Percentiles rank a stretch among this genome's conserved stretches.
These are phyloP conservation scores for Neonectria magnoliae DNA, from an alignment of 2,329 filamentous ascomycete species.

Conservation along the genomic window DNA sequence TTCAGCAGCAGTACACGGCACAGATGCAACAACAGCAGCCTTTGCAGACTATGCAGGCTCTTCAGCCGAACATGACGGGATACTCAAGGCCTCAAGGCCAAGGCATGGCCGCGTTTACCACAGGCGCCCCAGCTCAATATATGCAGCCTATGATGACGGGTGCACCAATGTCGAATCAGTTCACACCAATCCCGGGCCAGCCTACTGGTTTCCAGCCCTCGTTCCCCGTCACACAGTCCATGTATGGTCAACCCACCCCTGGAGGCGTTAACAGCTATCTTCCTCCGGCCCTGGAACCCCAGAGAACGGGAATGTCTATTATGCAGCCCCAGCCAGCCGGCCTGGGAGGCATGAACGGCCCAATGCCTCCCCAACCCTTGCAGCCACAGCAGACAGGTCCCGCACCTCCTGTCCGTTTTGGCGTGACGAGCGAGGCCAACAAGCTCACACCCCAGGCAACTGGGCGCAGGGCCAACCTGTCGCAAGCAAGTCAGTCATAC, in stretches of 20 bases:
- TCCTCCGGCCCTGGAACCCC: conserved; percentile 68
- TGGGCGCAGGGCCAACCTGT: conserved; percentile 87
- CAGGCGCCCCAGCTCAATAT: conserved; percentile 47
- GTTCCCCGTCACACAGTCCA: conserved; percentile 59
- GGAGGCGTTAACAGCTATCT: conserved; percentile 66
- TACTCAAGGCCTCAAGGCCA: conserved; percentile 49
- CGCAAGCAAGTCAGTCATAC: conserved; percentile 88
- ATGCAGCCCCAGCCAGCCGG: conserved; percentile 61
- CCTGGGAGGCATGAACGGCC: conserved; percentile 60
- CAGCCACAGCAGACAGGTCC: conserved; percentile 68
- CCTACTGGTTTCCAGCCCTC: conserved; percentile 68
- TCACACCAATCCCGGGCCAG: conserved; percentile 66
- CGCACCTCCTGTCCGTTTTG: conserved; percentile 88
- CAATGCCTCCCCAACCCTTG: conserved; percentile 55
- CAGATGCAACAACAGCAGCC: conserved; percentile 56
- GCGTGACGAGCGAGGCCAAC: conserved; percentile 76
- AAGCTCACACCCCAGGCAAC: conserved; percentile 88
- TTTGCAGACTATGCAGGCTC: conserved; percentile 52
- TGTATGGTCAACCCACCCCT: conserved; percentile 54
- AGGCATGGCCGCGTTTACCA: conserved; percentile 51
- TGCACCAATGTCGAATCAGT: conserved; percentile 53
- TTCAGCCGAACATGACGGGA: conserved; percentile 53
- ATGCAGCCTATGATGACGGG: conserved; percentile 64
- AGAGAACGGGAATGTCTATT: conserved; percentile 63
- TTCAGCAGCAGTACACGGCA: conserved; percentile 69